Conservation (phyloP, 495 filamentous ascomycete species). For the Aspergillus panamensis region DNA sequence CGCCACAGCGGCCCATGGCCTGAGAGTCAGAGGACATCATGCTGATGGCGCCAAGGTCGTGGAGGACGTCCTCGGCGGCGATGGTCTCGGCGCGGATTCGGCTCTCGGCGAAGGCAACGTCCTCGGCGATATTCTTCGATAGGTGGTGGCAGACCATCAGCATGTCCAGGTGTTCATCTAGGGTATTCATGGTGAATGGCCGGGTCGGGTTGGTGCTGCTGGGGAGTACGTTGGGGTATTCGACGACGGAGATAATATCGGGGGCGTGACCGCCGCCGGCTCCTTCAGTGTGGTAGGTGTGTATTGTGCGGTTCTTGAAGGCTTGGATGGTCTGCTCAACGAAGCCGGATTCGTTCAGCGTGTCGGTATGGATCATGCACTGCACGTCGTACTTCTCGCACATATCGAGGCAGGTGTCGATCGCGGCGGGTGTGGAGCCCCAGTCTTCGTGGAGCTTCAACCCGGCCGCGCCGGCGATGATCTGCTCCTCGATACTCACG, state of each 20-base stretch:
- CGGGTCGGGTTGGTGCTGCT: slow-evolving; percentile 91
- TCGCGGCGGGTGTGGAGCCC: slow-evolving; percentile 89
- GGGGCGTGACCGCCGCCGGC: slow-evolving; percentile 95
- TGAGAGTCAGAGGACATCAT: slow-evolving; percentile 99
- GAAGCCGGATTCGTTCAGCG: slow-evolving; percentile 94
- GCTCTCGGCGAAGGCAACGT: slow-evolving; percentile 92
- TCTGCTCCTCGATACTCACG: slow-evolving; percentile 72
- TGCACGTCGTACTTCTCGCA: slow-evolving; percentile 93
- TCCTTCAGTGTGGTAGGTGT: slow-evolving; percentile 98
- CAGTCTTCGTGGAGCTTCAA: slow-evolving; percentile 98
- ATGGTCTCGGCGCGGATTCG: slow-evolving; percentile 96
- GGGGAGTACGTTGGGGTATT: slow-evolving; percentile 88
- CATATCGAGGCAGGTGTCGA: slow-evolving; percentile 82
- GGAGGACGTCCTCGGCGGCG: slow-evolving; percentile 93
- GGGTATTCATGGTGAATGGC: slow-evolving; percentile 87
- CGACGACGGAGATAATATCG: slow-evolving; percentile 93
- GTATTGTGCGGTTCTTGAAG: slow-evolving; percentile 87
- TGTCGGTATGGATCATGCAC: slow-evolving; percentile 96
- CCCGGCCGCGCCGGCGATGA: slow-evolving; percentile 79
- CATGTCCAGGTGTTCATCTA: slow-evolving; percentile 98
- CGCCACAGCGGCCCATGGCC: slow-evolving; percentile 95
- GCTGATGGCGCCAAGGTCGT: slow-evolving; percentile 91
- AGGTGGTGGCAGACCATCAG: slow-evolving; percentile 98
- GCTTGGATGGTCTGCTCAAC: slow-evolving; percentile 88
- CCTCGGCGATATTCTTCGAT: slow-evolving; percentile 87